Base-by-base conservation (phyloP, 352 stramenopile species). In the Globisporangium orthogonon region DNA sequence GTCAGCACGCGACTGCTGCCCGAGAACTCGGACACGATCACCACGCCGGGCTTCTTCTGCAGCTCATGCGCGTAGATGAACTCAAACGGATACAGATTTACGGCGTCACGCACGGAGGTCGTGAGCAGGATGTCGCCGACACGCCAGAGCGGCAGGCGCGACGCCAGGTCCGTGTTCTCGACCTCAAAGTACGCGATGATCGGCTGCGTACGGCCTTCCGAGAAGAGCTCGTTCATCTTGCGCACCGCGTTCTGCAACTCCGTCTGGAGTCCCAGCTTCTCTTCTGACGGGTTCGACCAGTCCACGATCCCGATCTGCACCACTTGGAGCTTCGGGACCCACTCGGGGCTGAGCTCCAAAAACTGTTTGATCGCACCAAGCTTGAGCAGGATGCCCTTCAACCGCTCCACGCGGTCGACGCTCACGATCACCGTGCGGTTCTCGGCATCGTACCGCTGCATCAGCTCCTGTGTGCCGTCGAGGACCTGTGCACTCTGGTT, bases 351-450 rank as follows among this genome's bases (percentile, higher is more conserved):
- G 15, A 76, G 71, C 30, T 84, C 54, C 13, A 99, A 69, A 41
- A 99, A 98, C 18, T 91, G 78, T 62, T 99, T 93, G 39, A 99
- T 86, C 0, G 95, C 96, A 30, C 97, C 77, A 47, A 99, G 75
- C 70, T 99, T 99, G 15, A 99, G 74, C 55, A 96, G 79, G 50
- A 99, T 96, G 4, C 97, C 97, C 66, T 98, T 98, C 9, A 99
- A 73, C 4, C 96, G 88, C 72, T 99, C 97, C 41, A 99, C 73
- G 45, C 90, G 72, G 69, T 98, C 94, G 52, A 99, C 89, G 49
- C 93, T 97, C 50, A 96, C 88, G 52, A 98, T 94, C 35, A 98
- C 86, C 29, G 61, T 88, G 33, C 74, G 74, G 28, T 79, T 71
- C 39, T 71, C 69, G 4, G 70, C 67, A 43, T 81, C 69, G 55